Conservation (phyloP, 371 early-diverging fungal genomes). For the Syncephalastrum racemosum region DNA sequence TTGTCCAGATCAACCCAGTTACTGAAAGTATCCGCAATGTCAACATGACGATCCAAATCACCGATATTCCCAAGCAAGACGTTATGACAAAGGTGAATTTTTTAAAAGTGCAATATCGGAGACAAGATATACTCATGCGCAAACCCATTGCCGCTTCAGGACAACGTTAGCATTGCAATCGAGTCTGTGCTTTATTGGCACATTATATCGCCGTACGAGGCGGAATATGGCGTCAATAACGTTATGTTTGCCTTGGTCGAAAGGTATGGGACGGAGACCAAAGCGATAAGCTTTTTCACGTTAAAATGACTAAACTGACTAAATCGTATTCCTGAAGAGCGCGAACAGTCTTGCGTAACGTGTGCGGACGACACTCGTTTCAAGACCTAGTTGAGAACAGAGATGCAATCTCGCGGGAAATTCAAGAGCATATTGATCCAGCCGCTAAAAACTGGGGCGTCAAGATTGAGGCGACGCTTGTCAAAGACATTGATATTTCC, state of each 20-base stretch:
- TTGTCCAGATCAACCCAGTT: slow-evolving; percentile 63
- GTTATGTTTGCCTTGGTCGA: slow-evolving; percentile 78
- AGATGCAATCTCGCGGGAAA: slow-evolving; percentile 81
- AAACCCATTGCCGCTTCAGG: slow-evolving; percentile 28
- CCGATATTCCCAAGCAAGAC: slow-evolving; percentile 68
- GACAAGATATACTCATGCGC: background rate
- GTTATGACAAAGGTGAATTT: slow-evolving; percentile 72
- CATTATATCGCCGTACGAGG: slow-evolving; percentile 77
- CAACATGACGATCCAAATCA: slow-evolving; percentile 79
- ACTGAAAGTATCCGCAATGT: slow-evolving; percentile 65
- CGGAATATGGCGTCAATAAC: slow-evolving; percentile 75
- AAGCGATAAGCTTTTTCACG: background rate
- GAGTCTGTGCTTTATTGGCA: slow-evolving; percentile 89
- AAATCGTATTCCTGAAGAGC: slow-evolving; percentile 32
- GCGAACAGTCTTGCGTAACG: slow-evolving; percentile 68
- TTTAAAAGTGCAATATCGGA: background rate
- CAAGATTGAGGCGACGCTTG: slow-evolving; percentile 73
- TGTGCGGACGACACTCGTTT: slow-evolving; percentile 56
- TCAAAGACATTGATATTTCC: slow-evolving; percentile 84
- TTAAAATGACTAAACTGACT: background rate
- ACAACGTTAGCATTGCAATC: slow-evolving; percentile 79
- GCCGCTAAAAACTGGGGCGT: slow-evolving; percentile 70
- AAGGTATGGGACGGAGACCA: slow-evolving; percentile 30
- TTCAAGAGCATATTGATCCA: slow-evolving; percentile 67
- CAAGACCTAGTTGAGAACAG: slow-evolving; percentile 87